These are phyloP conservation scores for Cardamine resedifolia DNA, from an alignment of 345 rosid genomes.

Conservation along the genomic window DNA sequence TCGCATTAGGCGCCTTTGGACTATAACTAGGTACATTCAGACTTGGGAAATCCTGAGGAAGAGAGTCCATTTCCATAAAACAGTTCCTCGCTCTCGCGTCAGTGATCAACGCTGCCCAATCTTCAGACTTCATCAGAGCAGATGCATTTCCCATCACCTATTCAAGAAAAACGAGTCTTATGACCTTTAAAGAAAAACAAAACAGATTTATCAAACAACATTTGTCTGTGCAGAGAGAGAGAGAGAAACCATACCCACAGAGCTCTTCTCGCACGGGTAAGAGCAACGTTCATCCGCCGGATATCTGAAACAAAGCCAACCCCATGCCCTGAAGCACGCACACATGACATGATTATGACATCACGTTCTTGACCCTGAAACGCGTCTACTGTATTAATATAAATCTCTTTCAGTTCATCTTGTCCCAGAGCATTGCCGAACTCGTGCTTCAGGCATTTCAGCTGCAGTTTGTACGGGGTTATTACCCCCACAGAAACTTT, in stretches of 20 bases:
- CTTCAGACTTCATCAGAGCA: conserved; percentile 72
- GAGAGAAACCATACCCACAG: conserved; percentile 66
- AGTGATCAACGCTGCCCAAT: conserved; percentile 73
- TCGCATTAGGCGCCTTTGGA: conserved; percentile 47
- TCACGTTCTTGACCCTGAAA: conserved; percentile 99
- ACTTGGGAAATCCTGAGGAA: conserved; percentile 56
- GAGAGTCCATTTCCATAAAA: conserved; percentile 75
- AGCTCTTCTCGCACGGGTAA: conserved; percentile 93
- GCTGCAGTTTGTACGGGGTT: conserved; percentile 94
- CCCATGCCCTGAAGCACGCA: conserved; percentile 89
- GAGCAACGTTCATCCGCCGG: conserved; percentile 98
- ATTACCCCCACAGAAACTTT: conserved; percentile 87
- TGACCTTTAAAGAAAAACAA: not conserved
- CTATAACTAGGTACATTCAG: conserved; percentile 43
- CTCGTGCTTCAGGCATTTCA: conserved; percentile 87
- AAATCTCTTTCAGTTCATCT: conserved; percentile 89
- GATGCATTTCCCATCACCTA: conserved; percentile 91
- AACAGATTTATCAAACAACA: not conserved
- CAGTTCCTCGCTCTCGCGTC: conserved; percentile 81
- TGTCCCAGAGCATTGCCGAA: conserved; percentile 71
- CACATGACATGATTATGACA: conserved; percentile 98
- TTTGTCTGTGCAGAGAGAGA: not conserved
- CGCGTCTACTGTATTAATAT: conserved; percentile 97
- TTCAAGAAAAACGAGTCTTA: conserved; percentile 7
- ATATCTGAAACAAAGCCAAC: conserved; percentile 97